These are phyloP conservation scores for Nidularia pulvinata DNA, from an alignment of 768 basidiomycete species.

Conservation along the genomic window DNA sequence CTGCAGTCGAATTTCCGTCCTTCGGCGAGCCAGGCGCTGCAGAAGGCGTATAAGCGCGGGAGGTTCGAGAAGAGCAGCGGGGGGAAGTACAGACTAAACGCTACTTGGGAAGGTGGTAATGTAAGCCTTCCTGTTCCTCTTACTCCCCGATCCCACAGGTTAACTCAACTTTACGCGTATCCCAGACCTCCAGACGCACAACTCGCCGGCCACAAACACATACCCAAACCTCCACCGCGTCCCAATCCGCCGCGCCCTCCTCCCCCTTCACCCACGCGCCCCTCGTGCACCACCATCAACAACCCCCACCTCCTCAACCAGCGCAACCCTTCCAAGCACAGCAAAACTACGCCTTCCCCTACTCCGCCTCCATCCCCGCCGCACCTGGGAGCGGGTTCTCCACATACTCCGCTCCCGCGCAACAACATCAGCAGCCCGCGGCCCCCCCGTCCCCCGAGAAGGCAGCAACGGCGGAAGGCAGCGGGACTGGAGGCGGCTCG, in stretches of 20 bases:
- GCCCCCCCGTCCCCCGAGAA: conserved; percentile 7
- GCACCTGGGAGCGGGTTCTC: conserved; percentile 15
- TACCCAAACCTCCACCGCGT: conserved; percentile 20
- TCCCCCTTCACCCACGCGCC: conserved; percentile 68
- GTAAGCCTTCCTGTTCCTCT: conserved; percentile 39
- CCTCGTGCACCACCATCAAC: conserved; percentile 33
- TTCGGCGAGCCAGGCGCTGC: conserved; percentile 86
- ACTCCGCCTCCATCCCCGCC: conserved; percentile 11
- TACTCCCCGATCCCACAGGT: not conserved
- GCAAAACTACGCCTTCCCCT: conserved; percentile 37
- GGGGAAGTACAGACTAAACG: conserved; percentile 76
- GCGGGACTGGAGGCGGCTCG: conserved; percentile 34
- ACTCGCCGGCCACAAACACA: conserved; percentile 80
- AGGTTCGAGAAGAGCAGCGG: conserved; percentile 74
- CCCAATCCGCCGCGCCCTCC: conserved; percentile 24
- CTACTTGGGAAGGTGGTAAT: conserved; percentile 79
- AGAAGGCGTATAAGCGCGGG: conserved; percentile 84
- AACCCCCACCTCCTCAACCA: conserved; percentile 16
- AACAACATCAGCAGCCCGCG: conserved; percentile 7
- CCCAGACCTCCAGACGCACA: conserved; percentile 73
- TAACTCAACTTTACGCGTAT: too few relatives aligned
- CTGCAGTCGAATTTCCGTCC: conserved; percentile 89
- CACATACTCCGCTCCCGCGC: conserved; percentile 17
- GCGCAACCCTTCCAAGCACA: conserved; percentile 27
- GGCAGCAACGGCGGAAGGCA: conserved; percentile 10